These are phyloP conservation scores for Leonotis leonurus DNA, from an alignment of 257 asterid species.

Conservation along the genomic window DNA sequence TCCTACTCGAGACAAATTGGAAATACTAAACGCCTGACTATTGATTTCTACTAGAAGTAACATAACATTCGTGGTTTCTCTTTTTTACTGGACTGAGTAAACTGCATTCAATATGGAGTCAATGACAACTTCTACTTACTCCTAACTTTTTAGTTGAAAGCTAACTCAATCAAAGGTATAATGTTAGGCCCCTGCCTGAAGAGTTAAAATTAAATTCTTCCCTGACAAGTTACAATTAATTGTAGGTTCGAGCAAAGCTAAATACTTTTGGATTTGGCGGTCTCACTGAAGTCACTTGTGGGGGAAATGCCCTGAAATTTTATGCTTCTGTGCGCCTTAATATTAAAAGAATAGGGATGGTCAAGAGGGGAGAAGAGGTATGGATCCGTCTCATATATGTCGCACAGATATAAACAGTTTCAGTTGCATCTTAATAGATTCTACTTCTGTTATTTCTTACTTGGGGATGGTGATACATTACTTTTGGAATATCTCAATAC, in stretches of 20 bases:
- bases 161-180: too few relatives aligned
- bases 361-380: conserved; percentile 94
- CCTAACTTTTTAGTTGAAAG: too few relatives aligned
- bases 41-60: too few relatives aligned
- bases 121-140: too few relatives aligned
- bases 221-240: conserved; percentile 2
- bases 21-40: too few relatives aligned
- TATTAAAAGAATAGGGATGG: conserved; percentile 69
- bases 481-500: background rate
- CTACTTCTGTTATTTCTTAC: background rate
- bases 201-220: too few relatives aligned
- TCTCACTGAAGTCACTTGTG: conserved; percentile 91
- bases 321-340: conserved; percentile 94
- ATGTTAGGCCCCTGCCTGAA: too few relatives aligned
- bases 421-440: background rate
- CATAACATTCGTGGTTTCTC: too few relatives aligned
- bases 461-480: background rate
- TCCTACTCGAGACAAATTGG: too few relatives aligned
- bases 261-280: conserved; percentile 83
- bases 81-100: too few relatives aligned
- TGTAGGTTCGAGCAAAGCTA: conserved; percentile 83
- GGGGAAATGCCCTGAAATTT: conserved; percentile 95
- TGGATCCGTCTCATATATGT: conserved; percentile 8
- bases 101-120: too few relatives aligned
- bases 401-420: background rate